Evolutionary conservation across 208 protist species (phyloP).

Genomic region (Strigomonas culicis): DNA sequence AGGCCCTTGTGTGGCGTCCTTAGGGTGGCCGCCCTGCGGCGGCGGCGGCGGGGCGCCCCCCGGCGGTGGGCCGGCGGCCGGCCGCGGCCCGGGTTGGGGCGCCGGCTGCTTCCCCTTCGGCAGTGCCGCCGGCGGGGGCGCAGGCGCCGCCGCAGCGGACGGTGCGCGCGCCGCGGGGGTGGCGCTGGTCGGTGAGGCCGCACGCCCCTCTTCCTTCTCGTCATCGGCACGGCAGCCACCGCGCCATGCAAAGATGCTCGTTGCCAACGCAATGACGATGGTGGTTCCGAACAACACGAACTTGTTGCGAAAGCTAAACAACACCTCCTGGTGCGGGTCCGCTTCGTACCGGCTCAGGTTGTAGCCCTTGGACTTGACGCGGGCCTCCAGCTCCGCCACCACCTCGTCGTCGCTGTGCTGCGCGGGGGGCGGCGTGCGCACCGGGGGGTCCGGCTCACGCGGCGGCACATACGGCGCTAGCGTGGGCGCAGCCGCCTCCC

Average conservation of each 20-base stretch:
- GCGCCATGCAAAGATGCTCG: conserved; percentile 20
- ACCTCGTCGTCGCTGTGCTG: not conserved
- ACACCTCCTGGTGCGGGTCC: conserved; percentile 13
- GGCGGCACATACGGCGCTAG: not conserved
- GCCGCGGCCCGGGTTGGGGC: not conserved
- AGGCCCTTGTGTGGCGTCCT: not conserved
- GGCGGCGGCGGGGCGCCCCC: not conserved
- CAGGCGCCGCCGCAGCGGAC: not conserved
- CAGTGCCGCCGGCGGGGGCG: not conserved
- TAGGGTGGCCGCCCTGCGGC: not conserved
- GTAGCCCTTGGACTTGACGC: conserved; percentile 17
- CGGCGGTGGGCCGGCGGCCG: too few relatives aligned
- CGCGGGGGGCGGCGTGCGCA: not conserved
- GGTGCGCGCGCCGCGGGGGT: not conserved
- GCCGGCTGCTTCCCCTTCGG: not conserved
- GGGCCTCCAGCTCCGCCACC: not conserved
- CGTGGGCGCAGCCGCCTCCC: not conserved
- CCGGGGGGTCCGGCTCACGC: not conserved
- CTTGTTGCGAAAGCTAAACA: conserved; percentile 14
- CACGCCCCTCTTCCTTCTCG: not conserved
- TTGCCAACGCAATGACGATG: conserved; percentile 14
- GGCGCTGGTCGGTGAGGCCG: not conserved
- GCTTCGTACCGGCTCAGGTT: conserved; percentile 20
- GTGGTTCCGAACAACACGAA: conserved; percentile 16
- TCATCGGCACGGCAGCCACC: not conserved